Conservation (phyloP, 2,329 filamentous ascomycete genomes). For the Pestalotiopsis sp. region DNA sequence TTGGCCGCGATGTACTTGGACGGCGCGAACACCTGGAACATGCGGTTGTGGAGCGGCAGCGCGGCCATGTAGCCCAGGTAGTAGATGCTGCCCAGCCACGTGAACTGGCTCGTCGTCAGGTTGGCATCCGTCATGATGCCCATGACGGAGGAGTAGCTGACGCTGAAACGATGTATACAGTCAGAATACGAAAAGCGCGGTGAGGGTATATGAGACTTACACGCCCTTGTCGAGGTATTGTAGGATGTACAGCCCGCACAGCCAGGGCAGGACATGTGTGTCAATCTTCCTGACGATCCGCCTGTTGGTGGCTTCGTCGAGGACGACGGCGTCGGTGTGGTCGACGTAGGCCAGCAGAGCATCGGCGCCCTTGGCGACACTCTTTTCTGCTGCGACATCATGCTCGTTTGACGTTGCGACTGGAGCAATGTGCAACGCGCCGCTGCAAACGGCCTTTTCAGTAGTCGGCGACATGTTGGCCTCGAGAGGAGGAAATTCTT, state of each 20-base stretch:
- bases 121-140: slow-evolving; percentile 53
- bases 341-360: slow-evolving; percentile 2
- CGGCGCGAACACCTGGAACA: slow-evolving; percentile 27
- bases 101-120: slow-evolving; percentile 15
- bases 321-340: background rate
- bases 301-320: slow-evolving; percentile 4
- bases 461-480: background rate
- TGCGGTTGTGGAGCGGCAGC: slow-evolving; percentile 27
- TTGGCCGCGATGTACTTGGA: slow-evolving; percentile 30
- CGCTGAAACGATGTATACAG: background rate
- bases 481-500: background rate
- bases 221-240: slow-evolving; percentile 11
- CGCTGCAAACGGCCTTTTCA: background rate
- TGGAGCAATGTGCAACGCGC: background rate
- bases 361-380: background rate
- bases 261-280: slow-evolving; percentile 1
- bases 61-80: slow-evolving; percentile 28
- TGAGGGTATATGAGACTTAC: background rate
- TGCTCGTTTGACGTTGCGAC: background rate
- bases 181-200: background rate
- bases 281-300: slow-evolving; percentile 8
- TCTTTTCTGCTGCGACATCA: background rate
- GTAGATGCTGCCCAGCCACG: slow-evolving; percentile 22
- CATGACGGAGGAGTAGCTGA: slow-evolving; percentile 12
- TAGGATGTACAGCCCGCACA: slow-evolving; percentile 5